Evolutionary conservation across 768 basidiomycete species (phyloP).

Genomic region (Boletus barrowsii): DNA sequence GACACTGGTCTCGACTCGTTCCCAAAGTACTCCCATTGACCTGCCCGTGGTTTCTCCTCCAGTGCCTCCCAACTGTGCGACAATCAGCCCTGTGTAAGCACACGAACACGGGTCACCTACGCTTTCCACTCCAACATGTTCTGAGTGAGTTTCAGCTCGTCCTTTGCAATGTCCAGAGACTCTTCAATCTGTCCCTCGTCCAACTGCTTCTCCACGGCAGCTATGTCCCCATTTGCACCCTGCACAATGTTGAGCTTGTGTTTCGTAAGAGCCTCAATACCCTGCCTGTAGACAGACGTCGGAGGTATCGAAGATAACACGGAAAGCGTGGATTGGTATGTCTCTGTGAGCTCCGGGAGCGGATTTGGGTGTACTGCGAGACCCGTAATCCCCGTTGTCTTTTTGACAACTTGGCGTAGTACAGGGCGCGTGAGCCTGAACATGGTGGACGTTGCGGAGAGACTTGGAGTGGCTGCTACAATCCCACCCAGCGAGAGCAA

Average conservation of each 20-base stretch:
- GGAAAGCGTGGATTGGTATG: conserved; percentile 76
- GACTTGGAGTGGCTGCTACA: conserved; percentile 7
- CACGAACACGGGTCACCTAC: conserved; percentile 49
- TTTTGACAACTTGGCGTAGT: conserved; percentile 60
- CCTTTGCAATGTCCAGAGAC: conserved; percentile 74
- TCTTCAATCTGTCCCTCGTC: conserved; percentile 88
- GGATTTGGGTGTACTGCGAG: conserved; percentile 83
- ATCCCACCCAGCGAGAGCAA: background rate
- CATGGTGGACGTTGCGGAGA: conserved; percentile 45
- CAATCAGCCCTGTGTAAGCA: conserved; percentile 2
- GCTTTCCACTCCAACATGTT: conserved; percentile 96
- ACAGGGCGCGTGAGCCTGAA: conserved; percentile 75
- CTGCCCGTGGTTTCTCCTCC: conserved; percentile 72
- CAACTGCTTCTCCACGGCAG: conserved; percentile 66
- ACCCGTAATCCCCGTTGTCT: conserved; percentile 84
- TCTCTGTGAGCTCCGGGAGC: conserved; percentile 69
- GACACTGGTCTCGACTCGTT: conserved; percentile 45
- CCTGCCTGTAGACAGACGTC: conserved; percentile 86
- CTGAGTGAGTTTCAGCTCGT: conserved; percentile 71
- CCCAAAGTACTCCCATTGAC: conserved; percentile 87
- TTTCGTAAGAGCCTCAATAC: conserved; percentile 79
- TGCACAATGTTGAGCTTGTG: conserved; percentile 75
- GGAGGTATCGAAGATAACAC: conserved; percentile 69
- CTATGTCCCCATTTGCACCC: conserved; percentile 62
- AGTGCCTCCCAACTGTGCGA: conserved; percentile 79